Evolutionary conservation across 1,284 basidiomycete genomes (phyloP).

Genomic region (Ustilago trichophora): DNA sequence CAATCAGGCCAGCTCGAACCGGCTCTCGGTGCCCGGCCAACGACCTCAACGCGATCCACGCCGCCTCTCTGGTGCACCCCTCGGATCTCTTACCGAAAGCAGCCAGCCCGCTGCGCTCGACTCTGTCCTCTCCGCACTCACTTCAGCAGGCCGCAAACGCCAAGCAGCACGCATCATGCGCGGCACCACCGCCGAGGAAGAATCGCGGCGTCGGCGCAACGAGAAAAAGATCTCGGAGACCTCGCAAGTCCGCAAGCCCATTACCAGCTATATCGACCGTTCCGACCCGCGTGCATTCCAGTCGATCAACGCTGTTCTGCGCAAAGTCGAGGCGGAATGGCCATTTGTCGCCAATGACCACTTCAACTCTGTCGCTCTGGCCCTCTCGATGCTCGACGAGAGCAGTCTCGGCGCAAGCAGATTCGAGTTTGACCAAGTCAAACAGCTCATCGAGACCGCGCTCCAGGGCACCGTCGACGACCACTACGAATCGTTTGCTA

Average conservation of each 20-base stretch:
- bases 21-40: conserved; percentile 36
- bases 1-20: conserved; percentile 30
- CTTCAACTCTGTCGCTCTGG: conserved; percentile 61
- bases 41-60: conserved; percentile 39
- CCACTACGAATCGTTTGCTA: conserved; percentile 66
- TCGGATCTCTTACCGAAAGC: conserved; percentile 59
- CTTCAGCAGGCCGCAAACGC: conserved; percentile 56
- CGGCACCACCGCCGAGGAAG: conserved; percentile 59
- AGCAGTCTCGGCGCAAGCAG: conserved; percentile 57
- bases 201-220: conserved; percentile 43
- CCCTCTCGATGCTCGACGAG: conserved; percentile 60
- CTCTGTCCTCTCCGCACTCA: conserved; percentile 57
- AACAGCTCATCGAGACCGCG: conserved; percentile 54
- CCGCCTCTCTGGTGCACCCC: conserved; percentile 23
- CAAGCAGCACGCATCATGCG: conserved; percentile 61
- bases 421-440: conserved; percentile 55
- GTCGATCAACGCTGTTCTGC: conserved; percentile 60
- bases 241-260: conserved; percentile 25
- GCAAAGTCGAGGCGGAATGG: conserved; percentile 65
- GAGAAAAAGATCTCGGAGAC: conserved; percentile 55
- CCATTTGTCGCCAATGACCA: conserved; percentile 60
- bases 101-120: conserved; percentile 54
- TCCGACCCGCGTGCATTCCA: conserved; percentile 54
- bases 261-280: conserved; percentile 48
- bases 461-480: conserved; percentile 65